phyloP scores from a whole-genome alignment of 1,139 yeast genomes.

The Saccharomycopsis hybrid region DNA sequence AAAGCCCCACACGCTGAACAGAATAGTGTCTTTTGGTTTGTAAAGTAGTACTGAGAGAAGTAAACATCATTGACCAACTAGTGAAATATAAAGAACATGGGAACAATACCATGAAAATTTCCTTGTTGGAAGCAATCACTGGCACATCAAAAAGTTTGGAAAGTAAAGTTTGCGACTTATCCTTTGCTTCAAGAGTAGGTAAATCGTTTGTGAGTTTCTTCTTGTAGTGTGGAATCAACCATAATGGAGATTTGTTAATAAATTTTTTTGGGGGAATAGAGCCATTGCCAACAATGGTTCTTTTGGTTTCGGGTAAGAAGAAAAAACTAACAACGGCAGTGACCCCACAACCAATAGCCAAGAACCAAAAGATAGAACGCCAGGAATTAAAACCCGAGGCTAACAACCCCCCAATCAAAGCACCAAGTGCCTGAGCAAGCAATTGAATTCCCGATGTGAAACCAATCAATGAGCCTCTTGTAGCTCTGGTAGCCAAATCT shows the following conservation, averaged over 20 bases:
- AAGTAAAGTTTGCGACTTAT: constrained; percentile 14
- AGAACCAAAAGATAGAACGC: constrained; percentile 73
- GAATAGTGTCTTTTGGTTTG: constrained; percentile 41
- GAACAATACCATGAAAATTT: constrained; percentile 33
- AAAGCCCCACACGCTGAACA: constrained; percentile 53
- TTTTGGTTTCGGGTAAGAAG: constrained; percentile 63
- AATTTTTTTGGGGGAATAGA: constrained; percentile 40
- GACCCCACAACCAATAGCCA: constrained; percentile 52
- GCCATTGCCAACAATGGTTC: constrained; percentile 64
- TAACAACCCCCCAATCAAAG: constrained; percentile 64
- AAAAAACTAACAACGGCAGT: constrained; percentile 35
- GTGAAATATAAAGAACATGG: constrained; percentile 61
- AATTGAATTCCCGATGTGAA: constrained; percentile 56
- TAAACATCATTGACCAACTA: constrained; percentile 62
- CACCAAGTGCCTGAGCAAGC: constrained; percentile 71
- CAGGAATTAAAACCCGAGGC: constrained; percentile 51
- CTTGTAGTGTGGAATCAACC: constrained; percentile 23
- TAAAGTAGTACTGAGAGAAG: constrained; percentile 54
- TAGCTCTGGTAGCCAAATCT: constrained; percentile 53
- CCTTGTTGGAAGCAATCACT: constrained; percentile 34
- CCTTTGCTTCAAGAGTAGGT: constrained; percentile 6
- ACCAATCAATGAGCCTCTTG: constrained; percentile 64
- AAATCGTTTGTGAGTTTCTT: constrained; percentile 15
- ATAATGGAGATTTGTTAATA: constrained; percentile 39
- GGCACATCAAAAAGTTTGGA: constrained; percentile 39